A percentile compares a stretch with the other conserved stretches of the same genome.
Evolutionary conservation across 179 eudicot genomes (phyloP).

Genomic region (Sideroxylon spinosum): DNA sequence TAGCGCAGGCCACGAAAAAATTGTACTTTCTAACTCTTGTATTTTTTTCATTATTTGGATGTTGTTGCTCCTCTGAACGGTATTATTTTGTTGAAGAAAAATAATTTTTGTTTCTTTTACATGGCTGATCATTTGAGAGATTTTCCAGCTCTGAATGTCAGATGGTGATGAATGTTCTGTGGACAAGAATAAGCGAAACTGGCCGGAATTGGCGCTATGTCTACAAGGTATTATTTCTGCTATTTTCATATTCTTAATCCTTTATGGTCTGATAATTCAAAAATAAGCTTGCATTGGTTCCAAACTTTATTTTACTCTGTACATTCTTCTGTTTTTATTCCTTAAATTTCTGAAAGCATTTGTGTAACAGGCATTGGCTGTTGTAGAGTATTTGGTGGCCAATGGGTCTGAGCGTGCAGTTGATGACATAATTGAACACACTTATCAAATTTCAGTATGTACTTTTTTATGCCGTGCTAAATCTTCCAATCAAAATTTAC

Average conservation of each 20-base stretch:
- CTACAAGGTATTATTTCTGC: slow-evolving; percentile 59
- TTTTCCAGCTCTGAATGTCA: slow-evolving; percentile 82
- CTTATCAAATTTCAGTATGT: slow-evolving; percentile 91
- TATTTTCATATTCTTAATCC: background rate
- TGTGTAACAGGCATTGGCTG: slow-evolving; percentile 65
- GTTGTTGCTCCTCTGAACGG: background rate
- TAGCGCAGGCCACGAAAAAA: slow-evolving; percentile 92
- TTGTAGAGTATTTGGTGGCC: slow-evolving; percentile 87
- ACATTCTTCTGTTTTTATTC: background rate
- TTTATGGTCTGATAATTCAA: background rate
- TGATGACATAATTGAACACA: slow-evolving; percentile 95
- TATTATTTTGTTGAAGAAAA: slow-evolving; percentile 15
- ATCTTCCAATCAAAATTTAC: slow-evolving; percentile 15
- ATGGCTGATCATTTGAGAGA: slow-evolving; percentile 23
- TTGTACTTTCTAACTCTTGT: slow-evolving; percentile 41
- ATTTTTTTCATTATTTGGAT: background rate
- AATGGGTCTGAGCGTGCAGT: slow-evolving; percentile 98
- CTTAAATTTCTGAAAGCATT: slow-evolving; percentile 12
- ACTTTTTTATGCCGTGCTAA: background rate
- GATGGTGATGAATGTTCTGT: slow-evolving; percentile 96
- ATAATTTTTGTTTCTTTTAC: background rate
- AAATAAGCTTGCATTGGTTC: background rate
- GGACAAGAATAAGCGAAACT: slow-evolving; percentile 95
- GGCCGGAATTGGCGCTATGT: slow-evolving; percentile 92
- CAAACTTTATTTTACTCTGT: slow-evolving; percentile 1